Conservation (phyloP, 371 early-diverging fungal species). For the Batrachochytrium dendrobatidis region DNA sequence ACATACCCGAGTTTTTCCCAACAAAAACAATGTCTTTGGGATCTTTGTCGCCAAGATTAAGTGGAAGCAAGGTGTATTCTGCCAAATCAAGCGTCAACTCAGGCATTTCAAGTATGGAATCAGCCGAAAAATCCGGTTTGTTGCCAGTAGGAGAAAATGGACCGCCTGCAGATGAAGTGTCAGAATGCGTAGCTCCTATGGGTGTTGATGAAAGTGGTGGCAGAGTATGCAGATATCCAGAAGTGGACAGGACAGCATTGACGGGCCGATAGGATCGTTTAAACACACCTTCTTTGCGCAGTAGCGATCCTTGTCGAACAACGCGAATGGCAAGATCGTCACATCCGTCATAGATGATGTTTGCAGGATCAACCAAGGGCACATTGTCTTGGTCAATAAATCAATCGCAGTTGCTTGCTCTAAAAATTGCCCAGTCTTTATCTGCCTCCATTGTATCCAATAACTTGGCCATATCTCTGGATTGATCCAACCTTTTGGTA, state of each 20-base stretch:
- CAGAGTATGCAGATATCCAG: conserved; percentile 36
- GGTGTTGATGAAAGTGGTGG: conserved; percentile 11
- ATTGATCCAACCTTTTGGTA: conserved; percentile 13
- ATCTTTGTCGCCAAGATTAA: conserved; percentile 32
- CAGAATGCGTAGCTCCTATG: too few species aligned
- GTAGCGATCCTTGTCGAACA: conserved; percentile 32
- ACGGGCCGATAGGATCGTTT: conserved; percentile 25
- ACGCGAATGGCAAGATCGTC: conserved; percentile 23
- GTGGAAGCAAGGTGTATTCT: conserved; percentile 26
- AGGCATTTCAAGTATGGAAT: conserved; percentile 13
- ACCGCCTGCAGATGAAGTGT: too few species aligned
- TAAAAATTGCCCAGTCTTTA: conserved; percentile 39
- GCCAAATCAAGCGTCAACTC: conserved; percentile 29
- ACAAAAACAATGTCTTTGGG: conserved; percentile 31
- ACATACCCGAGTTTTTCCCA: conserved; percentile 22
- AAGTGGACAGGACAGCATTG: conserved; percentile 29
- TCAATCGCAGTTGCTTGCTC: conserved; percentile 17
- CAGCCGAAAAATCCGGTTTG: too few species aligned
- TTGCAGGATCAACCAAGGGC: conserved; percentile 13
- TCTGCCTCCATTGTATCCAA: conserved; percentile 30
- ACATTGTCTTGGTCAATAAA: conserved; percentile 17
- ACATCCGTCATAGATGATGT: conserved; percentile 31
- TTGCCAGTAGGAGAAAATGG: too few species aligned
- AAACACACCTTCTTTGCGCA: conserved; percentile 23
- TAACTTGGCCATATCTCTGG: conserved; percentile 12